Conservation (phyloP, 1,284 basidiomycete genomes). For the Rhodotorula sp. region DNA sequence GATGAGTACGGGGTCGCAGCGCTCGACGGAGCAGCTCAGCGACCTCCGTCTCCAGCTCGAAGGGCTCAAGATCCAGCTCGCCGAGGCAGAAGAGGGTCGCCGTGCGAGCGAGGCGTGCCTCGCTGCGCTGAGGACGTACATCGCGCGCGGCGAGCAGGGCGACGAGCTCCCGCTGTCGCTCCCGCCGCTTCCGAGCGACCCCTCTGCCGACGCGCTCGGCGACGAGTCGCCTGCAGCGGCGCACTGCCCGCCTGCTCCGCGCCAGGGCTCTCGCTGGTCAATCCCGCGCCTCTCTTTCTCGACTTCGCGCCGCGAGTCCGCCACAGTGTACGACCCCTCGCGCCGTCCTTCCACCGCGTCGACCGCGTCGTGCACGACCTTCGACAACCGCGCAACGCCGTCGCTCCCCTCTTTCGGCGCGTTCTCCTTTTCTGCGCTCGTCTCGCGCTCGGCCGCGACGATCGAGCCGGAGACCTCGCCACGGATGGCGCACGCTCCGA, state of each 20-base stretch:
- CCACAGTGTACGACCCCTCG: neutral
- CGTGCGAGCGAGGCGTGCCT: conserved; percentile 85
- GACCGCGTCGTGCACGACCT: conserved; percentile 15
- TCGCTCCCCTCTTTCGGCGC: conserved; percentile 29
- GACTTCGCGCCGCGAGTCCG: conserved; percentile 13
- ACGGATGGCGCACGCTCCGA: conserved; percentile 4
- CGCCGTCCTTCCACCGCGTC: conserved; percentile 28
- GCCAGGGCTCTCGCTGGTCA: conserved; percentile 21
- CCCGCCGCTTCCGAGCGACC: conserved; percentile 62
- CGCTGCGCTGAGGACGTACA: conserved; percentile 77
- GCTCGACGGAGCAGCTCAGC: neutral
- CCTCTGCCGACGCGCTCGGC: conserved; percentile 11
- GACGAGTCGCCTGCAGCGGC: neutral
- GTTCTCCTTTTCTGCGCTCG: conserved; percentile 39
- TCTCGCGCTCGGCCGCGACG: conserved; percentile 9
- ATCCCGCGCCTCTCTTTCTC: conserved; percentile 29
- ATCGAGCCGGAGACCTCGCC: conserved; percentile 32
- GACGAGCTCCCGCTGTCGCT: conserved; percentile 52
- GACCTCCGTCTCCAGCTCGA: conserved; percentile 64
- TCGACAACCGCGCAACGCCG: conserved; percentile 13
- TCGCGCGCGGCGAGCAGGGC: conserved; percentile 55
- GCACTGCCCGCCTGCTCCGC: neutral
- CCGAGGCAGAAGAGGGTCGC: conserved; percentile 75
- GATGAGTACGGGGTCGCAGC: neutral
- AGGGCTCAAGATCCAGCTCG: conserved; percentile 42